Percentiles rank a stretch among this genome's conserved stretches.
Evolutionary conservation across 2,329 filamentous ascomycete genomes (phyloP).

Genomic region (Ophiognomonia clavigignenti-juglandacearum): DNA sequence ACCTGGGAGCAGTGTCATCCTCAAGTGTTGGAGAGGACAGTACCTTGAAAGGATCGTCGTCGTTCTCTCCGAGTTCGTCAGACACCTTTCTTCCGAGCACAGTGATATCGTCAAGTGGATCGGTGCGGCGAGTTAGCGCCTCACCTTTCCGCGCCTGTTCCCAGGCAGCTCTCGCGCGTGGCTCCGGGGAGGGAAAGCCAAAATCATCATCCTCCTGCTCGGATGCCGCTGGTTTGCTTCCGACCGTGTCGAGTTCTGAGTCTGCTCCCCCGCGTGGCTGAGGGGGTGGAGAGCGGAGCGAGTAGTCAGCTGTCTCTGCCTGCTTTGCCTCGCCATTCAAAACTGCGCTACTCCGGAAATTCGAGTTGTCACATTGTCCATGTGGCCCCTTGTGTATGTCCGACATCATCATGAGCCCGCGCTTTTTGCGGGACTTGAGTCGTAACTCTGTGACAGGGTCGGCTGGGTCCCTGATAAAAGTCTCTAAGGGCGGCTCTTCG

Average conservation of each 20-base stretch:
- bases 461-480: neutral
- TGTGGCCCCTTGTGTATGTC: slow-evolving; percentile 25
- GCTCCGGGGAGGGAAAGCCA: neutral
- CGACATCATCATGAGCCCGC: slow-evolving; percentile 43
- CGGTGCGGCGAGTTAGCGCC: neutral
- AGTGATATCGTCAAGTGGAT: neutral
- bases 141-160: neutral
- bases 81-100: neutral
- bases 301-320: neutral
- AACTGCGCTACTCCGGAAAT: neutral
- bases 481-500: too few relatives aligned
- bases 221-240: too few relatives aligned
- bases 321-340: neutral
- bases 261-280: neutral
- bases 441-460: slow-evolving; percentile 40
- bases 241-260: too few relatives aligned
- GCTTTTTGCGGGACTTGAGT: slow-evolving; percentile 41
- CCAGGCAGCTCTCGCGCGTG: neutral
- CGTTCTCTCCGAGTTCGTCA: slow-evolving; percentile 5
- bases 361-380: slow-evolving; percentile 4
- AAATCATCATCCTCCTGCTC: neutral
- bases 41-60: neutral
- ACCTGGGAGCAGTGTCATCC: too few relatives aligned
- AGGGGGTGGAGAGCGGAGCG: neutral
- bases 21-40: neutral